Conservation (phyloP, 768 basidiomycete genomes). For the Chlorophyllum brunneum region DNA sequence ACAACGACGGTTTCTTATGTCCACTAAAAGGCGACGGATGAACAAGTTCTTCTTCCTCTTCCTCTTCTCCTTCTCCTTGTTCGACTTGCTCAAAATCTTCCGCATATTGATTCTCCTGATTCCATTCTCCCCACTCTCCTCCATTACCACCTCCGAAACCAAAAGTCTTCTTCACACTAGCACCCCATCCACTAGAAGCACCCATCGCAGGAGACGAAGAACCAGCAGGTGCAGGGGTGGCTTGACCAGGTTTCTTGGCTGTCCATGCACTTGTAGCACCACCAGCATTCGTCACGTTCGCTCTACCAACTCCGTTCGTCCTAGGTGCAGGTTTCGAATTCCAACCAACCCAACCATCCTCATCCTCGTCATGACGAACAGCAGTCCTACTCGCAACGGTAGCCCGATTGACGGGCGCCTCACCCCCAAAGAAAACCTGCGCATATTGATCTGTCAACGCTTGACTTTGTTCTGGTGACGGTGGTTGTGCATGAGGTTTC, state of each 20-base stretch:
- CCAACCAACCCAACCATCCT: conserved; percentile 11
- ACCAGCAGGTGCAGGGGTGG: not conserved
- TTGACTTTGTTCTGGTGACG: conserved; percentile 7
- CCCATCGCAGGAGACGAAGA: conserved; percentile 3
- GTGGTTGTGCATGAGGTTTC: conserved; percentile 5
- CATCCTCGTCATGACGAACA: not conserved
- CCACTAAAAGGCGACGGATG: not conserved
- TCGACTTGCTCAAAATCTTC: not conserved
- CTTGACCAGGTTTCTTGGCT: conserved; percentile 16
- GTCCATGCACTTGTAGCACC: conserved; percentile 19
- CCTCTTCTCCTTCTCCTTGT: conserved; percentile 5
- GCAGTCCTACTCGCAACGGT: not conserved
- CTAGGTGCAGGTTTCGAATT: not conserved
- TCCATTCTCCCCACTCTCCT: not conserved
- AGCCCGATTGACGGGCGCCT: not conserved
- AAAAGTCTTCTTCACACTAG: conserved; percentile 7
- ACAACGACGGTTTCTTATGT: conserved; percentile 5
- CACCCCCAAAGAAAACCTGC: not conserved
- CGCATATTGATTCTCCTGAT: not conserved
- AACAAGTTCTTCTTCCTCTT: conserved; percentile 7
- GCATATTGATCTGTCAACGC: conserved; percentile 7
- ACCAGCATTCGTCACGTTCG: not conserved
- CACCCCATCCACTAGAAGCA: not conserved
- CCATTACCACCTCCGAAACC: not conserved
- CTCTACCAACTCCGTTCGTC: not conserved